A percentile compares a stretch with the other conserved stretches of the same genome.
These are phyloP conservation scores for Trypanosoma brucei DNA, from an alignment of 208 protist species.

Conservation along the genomic window DNA sequence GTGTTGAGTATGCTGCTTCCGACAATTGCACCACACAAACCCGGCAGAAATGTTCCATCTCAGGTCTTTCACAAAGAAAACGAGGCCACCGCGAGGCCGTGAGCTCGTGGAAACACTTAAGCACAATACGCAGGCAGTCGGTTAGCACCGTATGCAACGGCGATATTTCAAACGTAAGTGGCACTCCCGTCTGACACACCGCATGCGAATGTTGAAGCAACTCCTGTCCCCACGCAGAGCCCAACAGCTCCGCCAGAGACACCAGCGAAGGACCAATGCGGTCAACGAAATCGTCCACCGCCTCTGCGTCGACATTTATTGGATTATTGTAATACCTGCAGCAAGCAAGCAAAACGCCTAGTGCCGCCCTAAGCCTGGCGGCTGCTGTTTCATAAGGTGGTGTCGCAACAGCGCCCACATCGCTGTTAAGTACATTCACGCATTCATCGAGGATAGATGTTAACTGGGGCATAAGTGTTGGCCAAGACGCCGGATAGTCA, in stretches of 20 bases:
- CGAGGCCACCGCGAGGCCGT: constrained; percentile 46
- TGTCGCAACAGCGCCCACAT: constrained; percentile 9
- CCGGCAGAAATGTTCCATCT: constrained; percentile 48
- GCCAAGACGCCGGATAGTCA: constrained; percentile 71
- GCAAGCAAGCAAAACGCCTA: constrained; percentile 62
- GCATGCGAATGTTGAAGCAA: constrained; percentile 8
- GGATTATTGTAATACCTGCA: constrained; percentile 67
- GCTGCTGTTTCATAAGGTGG: constrained; percentile 20
- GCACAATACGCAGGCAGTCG: constrained; percentile 64
- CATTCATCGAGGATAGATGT: constrained; percentile 38
- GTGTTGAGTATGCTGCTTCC: constrained; percentile 26
- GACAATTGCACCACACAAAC: constrained; percentile 34
- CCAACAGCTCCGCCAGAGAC: constrained; percentile 44
- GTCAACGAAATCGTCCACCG: constrained; percentile 44
- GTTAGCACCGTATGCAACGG: constrained; percentile 34
- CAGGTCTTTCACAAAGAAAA: constrained; percentile 52
- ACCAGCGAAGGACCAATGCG: constrained; percentile 40
- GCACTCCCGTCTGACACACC: not conserved
- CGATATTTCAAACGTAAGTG: constrained; percentile 30
- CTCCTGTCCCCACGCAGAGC: constrained; percentile 38
- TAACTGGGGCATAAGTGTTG: constrained; percentile 54
- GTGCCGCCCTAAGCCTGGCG: constrained; percentile 52
- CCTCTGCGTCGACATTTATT: constrained; percentile 37
- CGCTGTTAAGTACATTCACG: constrained; percentile 21
- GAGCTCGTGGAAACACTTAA: constrained; percentile 70